Evolutionary conservation across 2,329 filamentous ascomycete genomes (phyloP).

Genomic region (Colletotrichum gigasporum): DNA sequence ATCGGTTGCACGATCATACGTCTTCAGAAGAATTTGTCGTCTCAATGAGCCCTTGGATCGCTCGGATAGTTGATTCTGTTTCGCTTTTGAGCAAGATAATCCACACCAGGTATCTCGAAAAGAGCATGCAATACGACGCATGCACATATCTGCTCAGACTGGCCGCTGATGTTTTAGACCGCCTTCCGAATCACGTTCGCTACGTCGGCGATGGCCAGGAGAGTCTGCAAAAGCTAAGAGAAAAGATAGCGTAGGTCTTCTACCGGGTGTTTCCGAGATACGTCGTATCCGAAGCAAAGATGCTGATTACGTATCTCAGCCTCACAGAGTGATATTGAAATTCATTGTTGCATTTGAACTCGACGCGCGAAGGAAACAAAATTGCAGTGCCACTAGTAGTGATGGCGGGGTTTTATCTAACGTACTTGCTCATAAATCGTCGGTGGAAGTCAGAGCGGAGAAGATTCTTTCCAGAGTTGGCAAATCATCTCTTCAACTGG

Average conservation of each 20-base stretch:
- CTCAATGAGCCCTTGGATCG: neutral
- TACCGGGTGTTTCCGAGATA: neutral
- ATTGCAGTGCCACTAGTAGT: neutral
- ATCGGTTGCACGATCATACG: neutral
- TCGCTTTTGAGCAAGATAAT: neutral
- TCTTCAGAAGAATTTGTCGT: neutral
- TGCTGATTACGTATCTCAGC: neutral
- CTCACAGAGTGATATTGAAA: too few relatives aligned
- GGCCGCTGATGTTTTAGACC: neutral
- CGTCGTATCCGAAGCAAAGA: neutral
- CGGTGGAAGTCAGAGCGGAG: slow-evolving; percentile 97
- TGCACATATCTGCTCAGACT: neutral
- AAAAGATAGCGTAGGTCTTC: neutral
- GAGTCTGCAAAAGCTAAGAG: too few relatives aligned
- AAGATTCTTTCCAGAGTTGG: slow-evolving; percentile 69
- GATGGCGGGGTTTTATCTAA: slow-evolving; percentile 52
- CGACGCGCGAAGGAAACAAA: neutral
- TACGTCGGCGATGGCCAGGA: neutral
- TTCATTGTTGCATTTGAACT: too few relatives aligned
- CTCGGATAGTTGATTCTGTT: neutral
- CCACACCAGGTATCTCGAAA: neutral
- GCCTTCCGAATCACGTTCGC: neutral
- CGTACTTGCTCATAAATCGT: slow-evolving; percentile 86
- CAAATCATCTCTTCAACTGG: slow-evolving; percentile 1
- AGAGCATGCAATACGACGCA: neutral